Evolutionary conservation across 441 rosid genomes (phyloP).

Genomic region (Viola pubescens): DNA sequence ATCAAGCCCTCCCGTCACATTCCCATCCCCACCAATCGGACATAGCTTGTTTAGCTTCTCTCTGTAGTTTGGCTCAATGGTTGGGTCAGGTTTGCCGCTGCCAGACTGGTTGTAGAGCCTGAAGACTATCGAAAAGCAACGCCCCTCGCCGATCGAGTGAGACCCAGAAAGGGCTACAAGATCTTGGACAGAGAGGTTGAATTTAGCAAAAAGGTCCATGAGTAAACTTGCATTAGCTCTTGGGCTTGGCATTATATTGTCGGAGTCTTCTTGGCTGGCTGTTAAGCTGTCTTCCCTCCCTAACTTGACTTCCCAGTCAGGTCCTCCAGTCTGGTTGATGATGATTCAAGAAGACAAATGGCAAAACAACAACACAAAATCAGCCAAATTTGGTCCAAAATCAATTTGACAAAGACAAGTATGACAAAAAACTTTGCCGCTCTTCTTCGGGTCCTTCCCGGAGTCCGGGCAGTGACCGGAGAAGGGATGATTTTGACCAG

Average conservation of each 20-base stretch:
- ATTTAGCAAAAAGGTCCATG: conserved; percentile 47
- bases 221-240: conserved; percentile 67
- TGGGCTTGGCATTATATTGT: conserved; percentile 84
- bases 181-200: conserved; percentile 64
- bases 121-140: conserved; percentile 79
- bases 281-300: conserved; percentile 80
- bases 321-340: conserved; percentile 67
- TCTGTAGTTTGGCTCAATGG: conserved; percentile 42
- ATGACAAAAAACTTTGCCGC: too few species aligned
- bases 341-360: neutral
- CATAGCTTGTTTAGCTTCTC: conserved; percentile 57
- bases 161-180: conserved; percentile 91
- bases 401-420: neutral
- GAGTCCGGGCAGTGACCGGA: too few species aligned
- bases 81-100: conserved; percentile 55
- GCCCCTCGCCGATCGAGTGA: conserved; percentile 75
- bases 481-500: too few species aligned
- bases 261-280: conserved; percentile 70
- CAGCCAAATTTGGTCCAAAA: neutral
- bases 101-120: conserved; percentile 94
- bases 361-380: neutral
- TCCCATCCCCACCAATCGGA: conserved; percentile 56
- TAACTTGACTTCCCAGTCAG: conserved; percentile 77
- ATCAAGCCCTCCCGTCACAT: conserved; percentile 61
- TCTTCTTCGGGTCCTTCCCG: too few species aligned